Evolutionary conservation across 2,329 filamentous ascomycete genomes (phyloP).

Genomic region (Alternaria incomplexa): DNA sequence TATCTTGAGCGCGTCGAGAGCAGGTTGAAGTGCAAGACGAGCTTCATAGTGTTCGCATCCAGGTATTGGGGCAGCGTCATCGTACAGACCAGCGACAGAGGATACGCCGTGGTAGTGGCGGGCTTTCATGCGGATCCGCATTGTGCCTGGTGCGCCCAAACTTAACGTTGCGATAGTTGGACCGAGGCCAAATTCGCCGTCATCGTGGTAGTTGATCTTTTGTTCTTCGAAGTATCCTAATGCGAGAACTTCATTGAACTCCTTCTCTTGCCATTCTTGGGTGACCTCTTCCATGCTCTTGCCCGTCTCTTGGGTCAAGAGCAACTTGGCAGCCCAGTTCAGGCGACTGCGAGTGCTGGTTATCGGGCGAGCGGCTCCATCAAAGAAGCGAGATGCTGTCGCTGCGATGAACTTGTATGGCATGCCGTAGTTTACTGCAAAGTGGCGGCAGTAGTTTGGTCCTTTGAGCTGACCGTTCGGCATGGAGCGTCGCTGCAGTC

Average conservation of each 20-base stretch:
- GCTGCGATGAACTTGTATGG: constrained; percentile 70
- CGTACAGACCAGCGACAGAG: constrained; percentile 40
- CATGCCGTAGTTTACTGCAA: constrained; percentile 64
- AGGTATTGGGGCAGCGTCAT: constrained; percentile 35
- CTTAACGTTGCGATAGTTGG: constrained; percentile 66
- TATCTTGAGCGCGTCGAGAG: constrained; percentile 32
- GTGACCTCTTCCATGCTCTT: constrained; percentile 14
- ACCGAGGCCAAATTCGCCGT: constrained; percentile 68
- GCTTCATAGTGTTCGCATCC: constrained; percentile 42
- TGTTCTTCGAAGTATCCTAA: constrained; percentile 68
- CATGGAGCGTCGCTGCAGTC: constrained; percentile 26
- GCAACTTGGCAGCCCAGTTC: constrained; percentile 60
- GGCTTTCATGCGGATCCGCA: constrained; percentile 64
- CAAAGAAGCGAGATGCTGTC: constrained; percentile 44
- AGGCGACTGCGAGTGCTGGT: constrained; percentile 59
- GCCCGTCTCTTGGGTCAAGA: constrained; percentile 41
- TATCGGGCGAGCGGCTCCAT: constrained; percentile 49
- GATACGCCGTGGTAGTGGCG: constrained; percentile 53
- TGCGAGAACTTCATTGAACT: constrained; percentile 69
- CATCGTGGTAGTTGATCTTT: constrained; percentile 68
- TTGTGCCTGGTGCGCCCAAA: constrained; percentile 63
- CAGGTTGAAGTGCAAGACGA: constrained; percentile 40
- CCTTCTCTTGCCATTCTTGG: constrained; percentile 26
- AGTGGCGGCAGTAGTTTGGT: constrained; percentile 60
- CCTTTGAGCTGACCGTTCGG: constrained; percentile 37